Base-by-base conservation (phyloP, 2,329 filamentous ascomycete genomes). In the Trichoderma breve region DNA sequence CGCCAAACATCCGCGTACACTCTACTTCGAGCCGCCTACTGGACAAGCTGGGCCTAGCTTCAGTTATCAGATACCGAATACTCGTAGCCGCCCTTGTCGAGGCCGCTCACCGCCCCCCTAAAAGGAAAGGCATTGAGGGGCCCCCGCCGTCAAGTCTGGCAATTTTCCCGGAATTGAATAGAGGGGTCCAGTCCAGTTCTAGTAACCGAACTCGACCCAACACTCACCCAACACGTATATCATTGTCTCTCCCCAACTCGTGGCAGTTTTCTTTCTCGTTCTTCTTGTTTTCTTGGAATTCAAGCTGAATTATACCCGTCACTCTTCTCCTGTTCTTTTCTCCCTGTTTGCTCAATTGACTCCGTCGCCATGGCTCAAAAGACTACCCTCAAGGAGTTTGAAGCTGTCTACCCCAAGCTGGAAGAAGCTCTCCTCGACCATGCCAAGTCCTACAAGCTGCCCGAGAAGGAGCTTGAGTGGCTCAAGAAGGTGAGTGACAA, bases 371-470 rank as follows among this genome's bases (percentile, higher is more conserved):
- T 90, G 88, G 87, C 88, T 55, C 84, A 96, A 86, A 90, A 90
- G 76, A 92, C 92, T 65, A 95, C 91, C 63, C 90, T 95, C 72
- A 86, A 92, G 79, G 91, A 97, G 79, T 99, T 99, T 82, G 94
- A 98, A 87, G 86, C 90, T 60, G 89, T 98, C 81, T 98, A 95
- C 85, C 93, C 94, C 71, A 91, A 91, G 82, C 89, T 99, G 75
- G 90, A 95, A 79, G 88, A 93, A 81, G 93, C 94, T 79, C 86
- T 99, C 72, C 87, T 95, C 76, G 90, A 90, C 74, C 90, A 96
- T 84, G 92, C 92, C 76, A 88, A 90, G 81, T 86, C 89, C 78
- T 97, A 97, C 86, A 94, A 95, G 73, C 86, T 98, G 34, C 95
- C 96, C 69, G 83, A 92, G 76, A 88, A 92, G 82, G 92, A 94